phyloP scores from a whole-genome alignment of 1,284 basidiomycete genomes.

The Mycena citricolor region DNA sequence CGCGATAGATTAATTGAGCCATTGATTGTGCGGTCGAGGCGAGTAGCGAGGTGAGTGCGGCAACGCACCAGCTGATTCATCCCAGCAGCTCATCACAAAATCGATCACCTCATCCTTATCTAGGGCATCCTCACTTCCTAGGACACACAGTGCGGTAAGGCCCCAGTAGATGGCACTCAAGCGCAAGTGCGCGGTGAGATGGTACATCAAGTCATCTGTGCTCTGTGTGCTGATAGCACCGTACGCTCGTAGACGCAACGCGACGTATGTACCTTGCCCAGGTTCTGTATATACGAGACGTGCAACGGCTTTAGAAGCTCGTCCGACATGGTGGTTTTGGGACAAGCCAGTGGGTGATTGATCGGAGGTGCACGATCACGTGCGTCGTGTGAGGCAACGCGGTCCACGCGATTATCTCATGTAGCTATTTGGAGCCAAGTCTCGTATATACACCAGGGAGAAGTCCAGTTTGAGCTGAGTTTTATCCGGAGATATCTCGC shows the following conservation, averaged over 20 bases:
- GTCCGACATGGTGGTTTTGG: slow-evolving; percentile 10
- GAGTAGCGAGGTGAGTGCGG: slow-evolving; percentile 23
- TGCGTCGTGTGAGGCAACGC: not conserved
- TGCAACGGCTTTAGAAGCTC: slow-evolving; percentile 42
- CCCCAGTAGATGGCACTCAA: slow-evolving; percentile 99
- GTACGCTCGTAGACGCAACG: not conserved
- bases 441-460: slow-evolving; percentile 16
- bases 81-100: slow-evolving; percentile 94
- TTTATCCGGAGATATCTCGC: slow-evolving; percentile 13
- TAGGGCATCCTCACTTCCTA: slow-evolving; percentile 78
- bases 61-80: slow-evolving; percentile 76
- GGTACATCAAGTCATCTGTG: slow-evolving; percentile 87
- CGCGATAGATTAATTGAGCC: slow-evolving; percentile 15
- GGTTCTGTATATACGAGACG: slow-evolving; percentile 71
- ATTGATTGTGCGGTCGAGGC: too few species aligned
- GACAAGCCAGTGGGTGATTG: not conserved
- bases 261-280: slow-evolving; percentile 67
- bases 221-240: too few species aligned
- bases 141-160: slow-evolving; percentile 80
- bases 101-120: slow-evolving; percentile 81
- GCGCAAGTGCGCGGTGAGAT: slow-evolving; percentile 91
- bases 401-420: too few species aligned
- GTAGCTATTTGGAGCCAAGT: slow-evolving; percentile 12
- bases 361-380: slow-evolving; percentile 4
- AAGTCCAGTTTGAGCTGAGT: not conserved